Base-by-base conservation (phyloP, 768 basidiomycete species). In the Leccinum barrowsii region DNA sequence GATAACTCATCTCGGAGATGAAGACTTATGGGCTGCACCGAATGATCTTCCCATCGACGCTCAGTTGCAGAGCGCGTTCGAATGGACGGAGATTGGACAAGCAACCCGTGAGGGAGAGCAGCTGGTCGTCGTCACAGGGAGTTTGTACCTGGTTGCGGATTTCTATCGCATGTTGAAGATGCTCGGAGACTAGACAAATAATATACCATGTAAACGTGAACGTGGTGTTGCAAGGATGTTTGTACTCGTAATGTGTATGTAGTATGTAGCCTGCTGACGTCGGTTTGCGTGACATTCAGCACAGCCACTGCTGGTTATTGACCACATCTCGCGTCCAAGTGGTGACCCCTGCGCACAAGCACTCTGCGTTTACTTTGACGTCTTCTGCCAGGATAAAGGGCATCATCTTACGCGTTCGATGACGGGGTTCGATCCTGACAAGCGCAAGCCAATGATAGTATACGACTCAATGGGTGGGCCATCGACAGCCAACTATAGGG, bases 111-210 rank as follows among this genome's bases (percentile, higher is more conserved):
- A 58, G 28, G 57, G 60, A 48, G 66, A 76, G 26, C 72, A 75
- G n/a, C 66, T 93, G 54, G 80, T 89, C 0, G 81, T 97, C 11
- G 67, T 96, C 1, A 88, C 92, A 22, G 97, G 96, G 40, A 98
- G 97, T 74, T 71, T 98, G 65, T 99, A 99, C 74, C 82, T 98
- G 40, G 92, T 94, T 1, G 93, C 94, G 10, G 96, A 98, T 75
- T 85, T 95, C 56, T 97, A 96, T 76, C 77, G 94, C 57, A 64
- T 86, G 28, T 12, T 71, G 37, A 50, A 52, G 50, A 7, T 24
- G 22, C 57, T 70, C 17, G 60, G 32, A 48, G 58, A 40, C 52
- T 67, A 52, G 49, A 49, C 19, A 7, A 24, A 7, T 15, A 2
- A 24, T 21, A 34, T 55, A 49, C 48, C 48, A 17, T 21, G 13